A percentile compares a stretch with the other conserved stretches of the same genome.
phyloP scores from a whole-genome alignment of 257 asterid genomes.

The Salvia splendens region DNA sequence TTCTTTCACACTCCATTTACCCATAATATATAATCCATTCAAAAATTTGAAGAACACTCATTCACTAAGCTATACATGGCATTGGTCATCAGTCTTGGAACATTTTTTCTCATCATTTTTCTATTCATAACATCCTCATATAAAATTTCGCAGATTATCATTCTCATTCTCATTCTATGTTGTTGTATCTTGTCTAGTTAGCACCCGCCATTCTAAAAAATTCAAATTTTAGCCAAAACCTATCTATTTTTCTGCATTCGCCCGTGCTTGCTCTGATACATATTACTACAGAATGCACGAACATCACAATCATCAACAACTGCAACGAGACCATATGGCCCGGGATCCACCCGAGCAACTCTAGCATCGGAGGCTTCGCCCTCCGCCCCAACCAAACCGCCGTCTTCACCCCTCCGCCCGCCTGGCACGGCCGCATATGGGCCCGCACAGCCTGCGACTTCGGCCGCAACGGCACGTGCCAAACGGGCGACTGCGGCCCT shows the following conservation, averaged over 20 bases:
- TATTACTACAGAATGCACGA: constrained; percentile 32
- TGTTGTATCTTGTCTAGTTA: not conserved
- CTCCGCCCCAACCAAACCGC: not conserved
- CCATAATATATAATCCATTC: not conserved
- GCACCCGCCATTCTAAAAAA: too few relatives aligned
- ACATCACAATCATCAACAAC: constrained; percentile 55
- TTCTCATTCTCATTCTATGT: too few relatives aligned
- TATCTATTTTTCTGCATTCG: too few relatives aligned
- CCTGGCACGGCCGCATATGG: constrained; percentile 8
- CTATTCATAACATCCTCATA: not conserved
- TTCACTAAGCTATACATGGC: too few relatives aligned
- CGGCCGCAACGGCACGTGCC: constrained; percentile 40
- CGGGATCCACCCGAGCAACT: constrained; percentile 55
- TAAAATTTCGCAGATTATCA: not conserved
- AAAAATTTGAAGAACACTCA: not conserved
- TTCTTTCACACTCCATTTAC: constrained; percentile 37
- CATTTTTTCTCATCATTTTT: not conserved
- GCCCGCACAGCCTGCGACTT: not conserved
- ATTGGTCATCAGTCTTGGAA: not conserved
- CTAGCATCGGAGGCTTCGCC: constrained; percentile 51
- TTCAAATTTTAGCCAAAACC: not conserved
- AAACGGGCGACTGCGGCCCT: constrained; percentile 60
- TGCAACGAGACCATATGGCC: constrained; percentile 74
- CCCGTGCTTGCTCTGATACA: not conserved
- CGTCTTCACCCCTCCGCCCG: not conserved